A percentile compares a stretch with the other conserved stretches of the same genome.
Conservation (phyloP, 768 basidiomycete genomes). For the Coprinellus micaceus region DNA sequence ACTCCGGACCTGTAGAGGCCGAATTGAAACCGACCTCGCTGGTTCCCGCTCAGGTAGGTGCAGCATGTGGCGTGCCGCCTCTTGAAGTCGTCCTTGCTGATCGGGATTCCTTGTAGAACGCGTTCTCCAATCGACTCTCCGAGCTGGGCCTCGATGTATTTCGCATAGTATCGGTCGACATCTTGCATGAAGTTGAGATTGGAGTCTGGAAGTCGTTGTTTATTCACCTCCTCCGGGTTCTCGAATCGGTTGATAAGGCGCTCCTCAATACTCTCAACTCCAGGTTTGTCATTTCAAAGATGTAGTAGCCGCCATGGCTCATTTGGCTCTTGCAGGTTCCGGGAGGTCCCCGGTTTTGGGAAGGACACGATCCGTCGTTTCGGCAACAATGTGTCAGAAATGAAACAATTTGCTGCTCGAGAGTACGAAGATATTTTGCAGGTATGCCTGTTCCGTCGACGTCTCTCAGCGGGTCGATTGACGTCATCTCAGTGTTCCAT, state of each 20-base stretch:
- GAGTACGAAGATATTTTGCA: conserved; percentile 39
- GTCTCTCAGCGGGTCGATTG: too few relatives aligned
- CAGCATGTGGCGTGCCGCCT: background rate
- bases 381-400: conserved; percentile 24
- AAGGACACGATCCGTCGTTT: conserved; percentile 30
- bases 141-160: conserved; percentile 21
- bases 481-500: conserved; percentile 27
- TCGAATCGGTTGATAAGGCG: conserved; percentile 16
- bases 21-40: background rate
- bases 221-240: conserved; percentile 31
- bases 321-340: conserved; percentile 16
- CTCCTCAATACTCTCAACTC: too few relatives aligned
- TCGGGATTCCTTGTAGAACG: conserved; percentile 22
- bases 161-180: conserved; percentile 24
- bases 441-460: conserved; percentile 16
- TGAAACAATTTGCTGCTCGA: conserved; percentile 29
- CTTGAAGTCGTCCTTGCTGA: background rate
- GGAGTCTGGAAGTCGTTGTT: conserved; percentile 37
- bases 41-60: background rate
- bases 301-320: conserved; percentile 21
- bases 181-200: conserved; percentile 37
- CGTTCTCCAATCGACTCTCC: conserved; percentile 23
- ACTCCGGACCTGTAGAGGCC: background rate
- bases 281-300: conserved; percentile 16
- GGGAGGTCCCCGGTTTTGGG: conserved; percentile 24